Percentiles rank a stretch among this genome's conserved stretches.
phyloP scores from a whole-genome alignment of 495 filamentous ascomycete species.

The Staphylotrichum tortipilum region DNA sequence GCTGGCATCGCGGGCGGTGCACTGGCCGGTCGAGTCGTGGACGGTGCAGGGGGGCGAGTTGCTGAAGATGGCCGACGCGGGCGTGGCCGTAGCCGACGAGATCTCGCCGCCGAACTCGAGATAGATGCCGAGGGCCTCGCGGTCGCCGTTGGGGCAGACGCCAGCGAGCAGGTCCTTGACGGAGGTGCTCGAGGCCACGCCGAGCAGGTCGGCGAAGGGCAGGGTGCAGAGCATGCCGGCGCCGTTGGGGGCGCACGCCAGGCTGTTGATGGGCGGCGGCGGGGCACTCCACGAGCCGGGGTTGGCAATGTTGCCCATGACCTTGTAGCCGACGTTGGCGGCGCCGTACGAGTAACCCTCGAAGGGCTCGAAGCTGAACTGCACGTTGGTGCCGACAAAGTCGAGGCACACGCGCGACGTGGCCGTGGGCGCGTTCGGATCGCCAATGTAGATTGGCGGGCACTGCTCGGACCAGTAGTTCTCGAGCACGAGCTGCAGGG shows the following conservation, averaged over 20 bases:
- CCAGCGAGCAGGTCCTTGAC: slow-evolving; percentile 2
- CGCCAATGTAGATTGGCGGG: slow-evolving; percentile 5
- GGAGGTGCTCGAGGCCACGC: neutral
- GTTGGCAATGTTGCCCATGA: neutral
- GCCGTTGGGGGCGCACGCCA: slow-evolving; percentile 2
- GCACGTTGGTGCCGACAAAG: slow-evolving; percentile 1
- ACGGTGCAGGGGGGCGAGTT: slow-evolving; percentile 3
- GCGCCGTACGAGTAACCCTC: slow-evolving; percentile 7
- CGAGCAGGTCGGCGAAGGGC: slow-evolving; percentile 12
- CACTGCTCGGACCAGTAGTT: slow-evolving; percentile 8
- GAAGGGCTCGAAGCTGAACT: slow-evolving; percentile 12
- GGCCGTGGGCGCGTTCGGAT: neutral
- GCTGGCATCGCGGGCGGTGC: slow-evolving; percentile 1
- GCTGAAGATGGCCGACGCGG: neutral
- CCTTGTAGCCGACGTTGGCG: slow-evolving; percentile 3
- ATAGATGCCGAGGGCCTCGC: slow-evolving; percentile 6
- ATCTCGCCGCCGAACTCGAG: slow-evolving; percentile 2
- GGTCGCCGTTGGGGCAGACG: slow-evolving; percentile 11
- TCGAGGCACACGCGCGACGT: slow-evolving; percentile 8
- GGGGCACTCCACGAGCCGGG: neutral
- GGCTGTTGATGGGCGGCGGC: neutral
- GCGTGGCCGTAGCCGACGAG: neutral
- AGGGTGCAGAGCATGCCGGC: slow-evolving; percentile 7
- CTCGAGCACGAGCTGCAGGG: slow-evolving; percentile 4
- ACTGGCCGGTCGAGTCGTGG: neutral